phyloP scores from a whole-genome alignment of 140 eudicot genomes.

The Flaveria floridana region DNA sequence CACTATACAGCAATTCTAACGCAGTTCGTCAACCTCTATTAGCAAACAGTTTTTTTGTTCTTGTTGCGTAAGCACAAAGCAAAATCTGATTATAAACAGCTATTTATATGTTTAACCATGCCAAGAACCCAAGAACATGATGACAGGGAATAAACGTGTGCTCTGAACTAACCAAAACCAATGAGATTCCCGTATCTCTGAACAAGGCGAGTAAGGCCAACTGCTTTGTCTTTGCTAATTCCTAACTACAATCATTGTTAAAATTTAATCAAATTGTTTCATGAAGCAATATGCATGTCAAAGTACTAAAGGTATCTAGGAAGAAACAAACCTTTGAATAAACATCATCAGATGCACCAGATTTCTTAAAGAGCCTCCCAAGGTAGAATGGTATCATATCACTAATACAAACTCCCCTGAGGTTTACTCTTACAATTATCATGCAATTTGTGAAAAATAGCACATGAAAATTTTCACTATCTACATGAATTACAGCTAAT shows the following conservation, averaged over 20 bases:
- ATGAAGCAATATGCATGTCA: conserved; percentile 21
- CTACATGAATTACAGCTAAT: not conserved
- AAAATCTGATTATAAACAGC: conserved; percentile 4
- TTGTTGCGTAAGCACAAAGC: not conserved
- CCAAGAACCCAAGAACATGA: not conserved
- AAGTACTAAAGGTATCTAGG: conserved; percentile 14
- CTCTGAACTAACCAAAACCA: conserved; percentile 72
- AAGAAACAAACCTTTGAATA: conserved; percentile 68
- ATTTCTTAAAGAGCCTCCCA: conserved; percentile 72
- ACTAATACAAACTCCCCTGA: conserved; percentile 94
- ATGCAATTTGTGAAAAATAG: conserved; percentile 27
- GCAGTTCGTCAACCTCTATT: conserved; percentile 16
- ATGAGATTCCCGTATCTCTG: conserved; percentile 76
- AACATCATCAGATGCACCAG: conserved; percentile 84
- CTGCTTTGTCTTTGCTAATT: conserved; percentile 68
- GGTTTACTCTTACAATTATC: conserved; percentile 11
- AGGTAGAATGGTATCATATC: conserved; percentile 95
- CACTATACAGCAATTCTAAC: conserved; percentile 15
- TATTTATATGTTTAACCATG: not conserved
- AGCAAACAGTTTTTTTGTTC: not conserved
- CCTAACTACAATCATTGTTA: conserved; percentile 60
- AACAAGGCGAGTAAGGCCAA: conserved; percentile 47
- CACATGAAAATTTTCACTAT: not conserved
- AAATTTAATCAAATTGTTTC: conserved; percentile 25
- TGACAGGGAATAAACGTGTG: conserved; percentile 10